Conservation (phyloP, 352 stramenopile genomes). For the Pythium biforme region DNA sequence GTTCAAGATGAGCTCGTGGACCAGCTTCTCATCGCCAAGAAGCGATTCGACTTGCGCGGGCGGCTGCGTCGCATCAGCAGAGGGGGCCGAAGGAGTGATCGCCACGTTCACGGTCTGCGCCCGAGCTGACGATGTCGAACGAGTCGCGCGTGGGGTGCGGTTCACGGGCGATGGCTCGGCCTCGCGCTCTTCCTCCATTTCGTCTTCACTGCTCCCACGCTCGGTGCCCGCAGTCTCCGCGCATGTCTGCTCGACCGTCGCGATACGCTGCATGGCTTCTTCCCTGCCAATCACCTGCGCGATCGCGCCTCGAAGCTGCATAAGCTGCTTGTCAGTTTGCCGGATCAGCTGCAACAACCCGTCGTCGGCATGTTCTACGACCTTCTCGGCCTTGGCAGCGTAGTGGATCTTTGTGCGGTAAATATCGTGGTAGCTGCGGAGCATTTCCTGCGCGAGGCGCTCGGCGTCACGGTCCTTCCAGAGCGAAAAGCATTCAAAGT, state of each 20-base stretch:
- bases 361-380: constrained; percentile 35
- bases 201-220: constrained; percentile 9
- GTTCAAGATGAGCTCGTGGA: constrained; percentile 78
- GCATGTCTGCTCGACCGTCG: constrained; percentile 29
- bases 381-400: constrained; percentile 21
- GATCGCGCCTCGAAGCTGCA: constrained; percentile 52
- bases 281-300: constrained; percentile 55
- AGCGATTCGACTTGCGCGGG: constrained; percentile 40
- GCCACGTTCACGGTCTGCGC: not conserved
- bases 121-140: not conserved
- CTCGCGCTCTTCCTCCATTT: constrained; percentile 25
- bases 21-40: constrained; percentile 54
- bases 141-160: not conserved
- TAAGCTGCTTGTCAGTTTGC: constrained; percentile 63
- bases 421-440: constrained; percentile 55
- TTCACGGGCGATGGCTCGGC: constrained; percentile 22
- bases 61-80: constrained; percentile 3
- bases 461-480: constrained; percentile 68
- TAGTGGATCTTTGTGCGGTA: constrained; percentile 50
- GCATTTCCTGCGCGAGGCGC: constrained; percentile 46
- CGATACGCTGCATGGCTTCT: constrained; percentile 33
- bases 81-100: not conserved
- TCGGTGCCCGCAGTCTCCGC: not conserved
- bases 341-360: constrained; percentile 50
- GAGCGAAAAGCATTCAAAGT: constrained; percentile 58